phyloP scores from a whole-genome alignment of 1,139 yeast genomes.

The Candida sanyaensis region DNA sequence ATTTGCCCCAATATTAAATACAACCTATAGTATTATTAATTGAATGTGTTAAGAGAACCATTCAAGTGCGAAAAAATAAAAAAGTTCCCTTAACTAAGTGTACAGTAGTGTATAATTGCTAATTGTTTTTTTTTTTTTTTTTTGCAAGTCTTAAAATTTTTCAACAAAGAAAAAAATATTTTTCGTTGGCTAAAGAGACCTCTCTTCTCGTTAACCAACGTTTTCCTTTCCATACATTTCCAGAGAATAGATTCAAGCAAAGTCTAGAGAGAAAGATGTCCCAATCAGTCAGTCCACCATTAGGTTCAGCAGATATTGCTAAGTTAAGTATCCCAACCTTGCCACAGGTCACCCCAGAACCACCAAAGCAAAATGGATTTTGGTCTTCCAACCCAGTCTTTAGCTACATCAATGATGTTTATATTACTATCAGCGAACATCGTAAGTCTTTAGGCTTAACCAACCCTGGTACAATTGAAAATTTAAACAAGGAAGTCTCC shows the following conservation, averaged over 20 bases:
- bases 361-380: constrained; percentile 55
- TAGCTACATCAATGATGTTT: constrained; percentile 76
- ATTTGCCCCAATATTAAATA: too few species aligned
- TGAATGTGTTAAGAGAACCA: too few species aligned
- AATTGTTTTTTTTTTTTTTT: neutral
- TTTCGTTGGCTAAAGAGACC: neutral
- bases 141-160: neutral
- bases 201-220: neutral
- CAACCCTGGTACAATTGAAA: constrained; percentile 95
- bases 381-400: constrained; percentile 89
- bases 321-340: constrained; percentile 56
- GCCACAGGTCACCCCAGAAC: constrained; percentile 55
- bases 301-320: constrained; percentile 48
- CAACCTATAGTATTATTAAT: too few species aligned
- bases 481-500: constrained; percentile 88
- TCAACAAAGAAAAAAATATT: neutral
- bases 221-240: constrained; percentile 1
- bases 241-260: neutral
- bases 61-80: too few species aligned
- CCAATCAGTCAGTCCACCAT: constrained; percentile 27
- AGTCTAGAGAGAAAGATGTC: neutral
- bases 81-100: too few species aligned
- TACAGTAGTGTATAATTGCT: neutral
- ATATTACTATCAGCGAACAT: constrained; percentile 71
- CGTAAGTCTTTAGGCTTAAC: constrained; percentile 78